phyloP scores from a whole-genome alignment of 768 basidiomycete genomes.

The Exidia glandulosa region DNA sequence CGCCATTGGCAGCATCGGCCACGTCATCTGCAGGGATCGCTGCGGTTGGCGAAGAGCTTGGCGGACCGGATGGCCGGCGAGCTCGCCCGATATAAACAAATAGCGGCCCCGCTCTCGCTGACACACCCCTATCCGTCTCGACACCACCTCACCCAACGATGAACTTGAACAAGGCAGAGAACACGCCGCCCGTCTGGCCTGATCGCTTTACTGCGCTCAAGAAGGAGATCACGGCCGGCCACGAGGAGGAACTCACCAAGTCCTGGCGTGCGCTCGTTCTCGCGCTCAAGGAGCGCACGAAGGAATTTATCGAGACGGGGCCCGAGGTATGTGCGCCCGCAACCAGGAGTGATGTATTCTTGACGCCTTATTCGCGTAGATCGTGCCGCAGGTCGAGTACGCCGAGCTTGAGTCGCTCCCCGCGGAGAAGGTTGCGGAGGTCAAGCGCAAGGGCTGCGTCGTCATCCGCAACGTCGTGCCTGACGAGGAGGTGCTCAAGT shows the following conservation, averaged over 20 bases:
- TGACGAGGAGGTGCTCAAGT: slow-evolving; percentile 39
- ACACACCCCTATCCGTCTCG: too few species aligned
- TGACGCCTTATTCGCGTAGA: slow-evolving; percentile 22
- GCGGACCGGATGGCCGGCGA: too few species aligned
- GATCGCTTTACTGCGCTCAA: slow-evolving; percentile 49
- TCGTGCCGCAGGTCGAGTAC: slow-evolving; percentile 53
- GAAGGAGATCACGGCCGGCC: slow-evolving; percentile 38
- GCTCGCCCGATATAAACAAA: too few species aligned
- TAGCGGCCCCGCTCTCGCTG: too few species aligned
- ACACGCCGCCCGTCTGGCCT: slow-evolving; percentile 14
- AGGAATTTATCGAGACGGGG: slow-evolving; percentile 35
- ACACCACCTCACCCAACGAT: too few species aligned
- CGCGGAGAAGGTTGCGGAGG: slow-evolving; percentile 33
- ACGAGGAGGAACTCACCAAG: slow-evolving; percentile 40
- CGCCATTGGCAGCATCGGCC: too few species aligned
- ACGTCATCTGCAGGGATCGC: too few species aligned
- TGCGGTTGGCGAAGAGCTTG: too few species aligned
- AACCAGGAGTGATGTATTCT: not conserved
- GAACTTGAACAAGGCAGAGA: not conserved
- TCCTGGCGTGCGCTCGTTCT: slow-evolving; percentile 50
- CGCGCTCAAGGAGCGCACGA: slow-evolving; percentile 36
- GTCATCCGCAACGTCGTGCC: slow-evolving; percentile 53
- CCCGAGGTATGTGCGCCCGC: slow-evolving; percentile 30
- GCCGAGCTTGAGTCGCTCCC: slow-evolving; percentile 37
- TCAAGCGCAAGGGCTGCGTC: slow-evolving; percentile 46